Base-by-base conservation (phyloP, 192 early-diverging fungal genomes). In the Chytriomyces sp. region DNA sequence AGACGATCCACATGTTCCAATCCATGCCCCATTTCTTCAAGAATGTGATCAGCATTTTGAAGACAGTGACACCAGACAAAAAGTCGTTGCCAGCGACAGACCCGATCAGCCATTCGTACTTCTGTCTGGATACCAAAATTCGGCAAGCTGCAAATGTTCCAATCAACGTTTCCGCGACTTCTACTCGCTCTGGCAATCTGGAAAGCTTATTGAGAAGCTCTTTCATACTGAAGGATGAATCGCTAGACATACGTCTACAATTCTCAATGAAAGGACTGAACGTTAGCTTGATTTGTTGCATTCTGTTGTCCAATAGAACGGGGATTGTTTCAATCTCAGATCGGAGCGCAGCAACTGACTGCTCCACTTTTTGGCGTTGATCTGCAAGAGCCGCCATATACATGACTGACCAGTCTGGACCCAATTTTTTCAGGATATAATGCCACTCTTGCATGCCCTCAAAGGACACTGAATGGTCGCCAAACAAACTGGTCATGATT, bases 1-100 rank as follows among this genome's bases (percentile, higher is more conserved):
- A 74, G 22, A 74, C 63, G 38, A 74, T 74, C 62, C 61, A 74
- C 73, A 74, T 58, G 54, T 64, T 66, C 73, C 73, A 74, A 22
- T 74, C 73, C 38, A 57, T 57, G 36, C 73, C 73, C 73, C 73
- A 74, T 14, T 63, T 28, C 54, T 66, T 74, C 39, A 74, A 40
- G 39, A 66, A 74, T 3, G 26, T 40, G 39, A 64, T 44, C 1
- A 74, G 40, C 63, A 63, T 34, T 34, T 74, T 74, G 55, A 65
- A 74, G 3, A 74, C 63, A 22, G 57, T 64, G 5, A 74, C 10
- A 38, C 62, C 55, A 6, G 73, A 64, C 14, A 26, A 17, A 22
- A 66, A 66, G 57, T 74, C 73, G 2, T 52, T 55, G n/a, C 61
- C 60, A 2, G 73, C 25, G 41, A 74, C 66, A 8, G 73, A 64